Evolutionary conservation across 2,329 filamentous ascomycete genomes (phyloP), one percentile per base, ranked within the genome.

Genomic region (Catunica adiposa): DNA sequence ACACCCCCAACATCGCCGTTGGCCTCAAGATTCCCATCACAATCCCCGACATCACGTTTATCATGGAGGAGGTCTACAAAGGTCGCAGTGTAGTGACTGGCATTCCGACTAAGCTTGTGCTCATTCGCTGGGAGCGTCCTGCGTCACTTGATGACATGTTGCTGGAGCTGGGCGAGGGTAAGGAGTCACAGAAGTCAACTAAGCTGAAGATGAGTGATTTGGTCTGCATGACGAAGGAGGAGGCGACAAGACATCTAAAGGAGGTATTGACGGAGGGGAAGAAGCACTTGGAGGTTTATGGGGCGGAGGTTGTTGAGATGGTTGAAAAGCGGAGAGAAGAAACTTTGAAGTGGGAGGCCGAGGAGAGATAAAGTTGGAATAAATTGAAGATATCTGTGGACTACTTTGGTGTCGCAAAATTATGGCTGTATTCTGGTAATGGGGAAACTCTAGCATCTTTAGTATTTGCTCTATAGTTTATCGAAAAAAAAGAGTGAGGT

Each of bases 151-250:
- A 67, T 25, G 76, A 76, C 23, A 85, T 79, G 60, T 72, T 78
- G 56, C 70, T 76, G 50, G 70, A 67, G 14, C 72, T 87, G 14
- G 83, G 89, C 44, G 72, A 78, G 55, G 75, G 75, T 31, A 78
- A 79, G 42, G 75, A 82, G n/a, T 80, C 82, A 22, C 89, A 97
- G 66, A 94, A 86, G 64, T 80, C 76, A 48, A 82, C 86, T n/a
- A 77, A 74, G 2, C 62, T 97, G 3, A 68, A 73, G 31, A 68
- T 90, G 62, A 74, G 76, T 26, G 83, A 94, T 48, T 65, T 96
- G 59, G 89, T 95, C 0, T 86, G 85, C 62, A 87, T 96, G 86
- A 96, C 89, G 1, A 94, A 89, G 66, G 89, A 96, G 59, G 89
- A 96, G 68, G 86, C 85, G 2, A 70, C 75, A 15, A 75, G 78